A percentile compares a stretch with the other conserved stretches of the same genome.
Conservation (phyloP, 441 rosid genomes). For the Gossypium lobatum region DNA sequence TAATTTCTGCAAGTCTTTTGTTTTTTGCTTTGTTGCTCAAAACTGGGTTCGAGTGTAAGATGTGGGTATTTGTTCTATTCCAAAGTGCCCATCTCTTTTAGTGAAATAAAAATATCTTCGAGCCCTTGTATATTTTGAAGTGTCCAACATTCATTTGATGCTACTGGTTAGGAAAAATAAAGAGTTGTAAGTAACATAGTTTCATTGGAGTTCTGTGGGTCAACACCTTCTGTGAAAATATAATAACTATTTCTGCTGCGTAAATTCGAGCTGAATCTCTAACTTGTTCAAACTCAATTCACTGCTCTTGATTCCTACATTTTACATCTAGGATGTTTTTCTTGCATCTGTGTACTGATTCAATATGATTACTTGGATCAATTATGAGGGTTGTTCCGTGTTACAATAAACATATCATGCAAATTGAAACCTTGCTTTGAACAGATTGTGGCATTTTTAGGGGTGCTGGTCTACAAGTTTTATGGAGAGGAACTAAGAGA, state of each 20-base stretch:
- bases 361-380: conserved; percentile 4
- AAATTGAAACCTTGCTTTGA: conserved; percentile 14
- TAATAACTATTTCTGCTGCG: background rate
- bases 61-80: background rate
- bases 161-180: background rate
- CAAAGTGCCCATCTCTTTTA: background rate
- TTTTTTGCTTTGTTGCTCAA: background rate
- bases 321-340: background rate
- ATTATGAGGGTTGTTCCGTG: no score
- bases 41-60: background rate
- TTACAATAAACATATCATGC: background rate
- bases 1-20: background rate
- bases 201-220: background rate
- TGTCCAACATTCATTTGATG: background rate
- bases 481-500: conserved; percentile 95
- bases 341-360: background rate
- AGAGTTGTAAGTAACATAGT: background rate
- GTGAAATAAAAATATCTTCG: background rate
- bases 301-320: background rate
- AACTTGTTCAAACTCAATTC: background rate
- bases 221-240: background rate
- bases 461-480: conserved; percentile 88
- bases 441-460: conserved; percentile 95
- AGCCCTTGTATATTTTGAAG: background rate
- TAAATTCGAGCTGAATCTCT: background rate